Evolutionary conservation across 2,329 filamentous ascomycete species (phyloP).

Genomic region (Fusarium dlaminii): DNA sequence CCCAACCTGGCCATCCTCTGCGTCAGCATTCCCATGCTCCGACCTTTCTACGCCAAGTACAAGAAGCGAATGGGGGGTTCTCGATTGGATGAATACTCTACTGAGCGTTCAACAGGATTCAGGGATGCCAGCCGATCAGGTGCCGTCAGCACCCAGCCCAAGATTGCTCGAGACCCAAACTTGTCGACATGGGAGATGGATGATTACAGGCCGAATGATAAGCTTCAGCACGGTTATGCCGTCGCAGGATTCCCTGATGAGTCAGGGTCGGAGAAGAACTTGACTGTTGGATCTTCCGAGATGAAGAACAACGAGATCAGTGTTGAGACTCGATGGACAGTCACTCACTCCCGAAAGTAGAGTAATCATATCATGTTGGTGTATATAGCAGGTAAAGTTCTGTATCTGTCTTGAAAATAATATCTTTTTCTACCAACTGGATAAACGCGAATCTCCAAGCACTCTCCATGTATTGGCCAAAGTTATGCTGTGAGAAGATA

Average conservation of each 20-base stretch:
- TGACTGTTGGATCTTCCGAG: conserved; percentile 27
- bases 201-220: conserved; percentile 25
- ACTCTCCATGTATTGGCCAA: not conserved
- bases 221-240: conserved; percentile 17
- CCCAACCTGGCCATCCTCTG: conserved; percentile 54
- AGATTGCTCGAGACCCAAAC: conserved; percentile 7
- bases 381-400: not conserved
- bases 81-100: conserved; percentile 41
- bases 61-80: conserved; percentile 47
- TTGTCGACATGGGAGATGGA: conserved; percentile 41
- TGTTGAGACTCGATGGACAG: conserved; percentile 38
- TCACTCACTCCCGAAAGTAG: conserved; percentile 27
- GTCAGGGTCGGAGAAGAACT: conserved; percentile 39
- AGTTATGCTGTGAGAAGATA: fast-evolving
- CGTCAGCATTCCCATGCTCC: conserved; percentile 54
- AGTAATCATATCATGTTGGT: not conserved
- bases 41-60: conserved; percentile 48
- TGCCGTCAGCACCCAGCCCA: conserved; percentile 11
- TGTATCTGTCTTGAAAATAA: not conserved
- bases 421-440: not conserved
- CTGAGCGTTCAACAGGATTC: conserved; percentile 30
- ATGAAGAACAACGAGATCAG: conserved; percentile 26
- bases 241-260: conserved; percentile 30
- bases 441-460: not conserved
- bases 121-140: conserved; percentile 32